Conservation (phyloP, 306 rosid genomes). For the Gleditsia sinensis region DNA sequence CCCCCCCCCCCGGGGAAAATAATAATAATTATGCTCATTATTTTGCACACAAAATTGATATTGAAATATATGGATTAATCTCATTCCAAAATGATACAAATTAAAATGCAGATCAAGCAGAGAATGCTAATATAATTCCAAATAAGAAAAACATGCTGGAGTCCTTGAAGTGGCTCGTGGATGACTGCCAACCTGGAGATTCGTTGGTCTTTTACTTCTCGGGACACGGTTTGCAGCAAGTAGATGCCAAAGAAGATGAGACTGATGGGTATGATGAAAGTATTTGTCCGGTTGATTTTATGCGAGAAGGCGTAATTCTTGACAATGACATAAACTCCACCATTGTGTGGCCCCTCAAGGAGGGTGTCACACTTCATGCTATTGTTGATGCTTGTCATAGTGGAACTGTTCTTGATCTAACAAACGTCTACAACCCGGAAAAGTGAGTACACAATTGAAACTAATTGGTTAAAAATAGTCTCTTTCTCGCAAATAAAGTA, state of each 20-base stretch:
- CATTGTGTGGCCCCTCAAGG: constrained; percentile 76
- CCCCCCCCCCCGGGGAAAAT: too few relatives aligned
- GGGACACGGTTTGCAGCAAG: constrained; percentile 77
- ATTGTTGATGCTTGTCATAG: constrained; percentile 89
- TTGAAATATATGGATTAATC: too few relatives aligned
- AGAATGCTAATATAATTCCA: constrained; percentile 37
- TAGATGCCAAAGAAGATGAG: constrained; percentile 61
- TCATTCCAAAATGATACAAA: neutral
- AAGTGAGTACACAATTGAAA: constrained; percentile 32
- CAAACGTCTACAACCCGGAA: constrained; percentile 41
- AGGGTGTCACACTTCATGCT: constrained; percentile 71
- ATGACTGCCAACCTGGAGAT: constrained; percentile 63
- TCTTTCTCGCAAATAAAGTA: too few relatives aligned
- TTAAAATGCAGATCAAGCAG: constrained; percentile 48
- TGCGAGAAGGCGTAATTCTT: constrained; percentile 61
- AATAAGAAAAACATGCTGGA: constrained; percentile 69
- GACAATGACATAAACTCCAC: constrained; percentile 65
- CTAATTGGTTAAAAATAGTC: neutral
- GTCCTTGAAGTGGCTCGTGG: constrained; percentile 76
- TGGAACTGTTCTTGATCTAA: constrained; percentile 83
- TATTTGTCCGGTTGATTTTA: constrained; percentile 69
- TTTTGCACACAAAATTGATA: too few relatives aligned
- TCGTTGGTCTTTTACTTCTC: constrained; percentile 86
- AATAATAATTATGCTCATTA: too few relatives aligned
- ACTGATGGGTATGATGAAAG: constrained; percentile 70